A percentile compares a stretch with the other conserved stretches of the same genome.
Conservation (phyloP, 2,329 filamentous ascomycete genomes). For the Cytospora piceicola region DNA sequence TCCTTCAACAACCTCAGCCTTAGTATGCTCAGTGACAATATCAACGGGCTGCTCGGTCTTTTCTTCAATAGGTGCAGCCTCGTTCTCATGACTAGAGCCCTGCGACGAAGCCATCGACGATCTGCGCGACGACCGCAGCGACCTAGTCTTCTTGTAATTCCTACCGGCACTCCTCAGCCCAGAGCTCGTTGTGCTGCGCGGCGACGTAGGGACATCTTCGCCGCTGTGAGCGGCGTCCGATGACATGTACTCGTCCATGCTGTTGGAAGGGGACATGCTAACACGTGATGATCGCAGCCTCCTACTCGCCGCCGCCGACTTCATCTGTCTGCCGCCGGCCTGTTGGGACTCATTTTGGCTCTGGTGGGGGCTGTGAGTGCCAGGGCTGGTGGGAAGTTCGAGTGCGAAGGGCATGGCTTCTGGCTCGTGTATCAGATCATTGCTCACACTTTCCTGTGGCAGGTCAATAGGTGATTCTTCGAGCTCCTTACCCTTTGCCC, state of each 20-base stretch:
- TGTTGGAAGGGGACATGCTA: slow-evolving; percentile 4
- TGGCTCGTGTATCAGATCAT: not conserved
- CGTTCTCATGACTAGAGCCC: not conserved
- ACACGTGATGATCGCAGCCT: slow-evolving; percentile 13
- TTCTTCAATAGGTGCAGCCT: not conserved
- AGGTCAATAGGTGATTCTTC: not conserved
- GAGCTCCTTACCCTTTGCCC: not conserved
- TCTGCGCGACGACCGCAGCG: slow-evolving; percentile 14
- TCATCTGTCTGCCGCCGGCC: not conserved
- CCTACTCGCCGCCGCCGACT: not conserved
- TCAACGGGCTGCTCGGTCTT: not conserved
- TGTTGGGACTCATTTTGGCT: not conserved
- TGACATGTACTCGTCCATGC: not conserved
- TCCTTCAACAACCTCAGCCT: not conserved
- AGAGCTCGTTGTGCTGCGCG: not conserved
- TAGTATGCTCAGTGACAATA: slow-evolving; percentile 4
- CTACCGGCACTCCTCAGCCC: slow-evolving; percentile 17
- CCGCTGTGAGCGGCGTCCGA: slow-evolving; percentile 11
- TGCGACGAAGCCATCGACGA: slow-evolving; percentile 13
- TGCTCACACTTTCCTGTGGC: not conserved
- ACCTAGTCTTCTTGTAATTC: slow-evolving; percentile 28
- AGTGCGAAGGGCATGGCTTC: not conserved
- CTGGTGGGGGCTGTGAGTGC: not conserved
- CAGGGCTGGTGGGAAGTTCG: not conserved
- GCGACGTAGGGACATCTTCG: not conserved